A percentile compares a stretch with the other conserved stretches of the same genome.
Conservation (phyloP, 1,139 yeast genomes). For the Suhomyces anneliseae region DNA sequence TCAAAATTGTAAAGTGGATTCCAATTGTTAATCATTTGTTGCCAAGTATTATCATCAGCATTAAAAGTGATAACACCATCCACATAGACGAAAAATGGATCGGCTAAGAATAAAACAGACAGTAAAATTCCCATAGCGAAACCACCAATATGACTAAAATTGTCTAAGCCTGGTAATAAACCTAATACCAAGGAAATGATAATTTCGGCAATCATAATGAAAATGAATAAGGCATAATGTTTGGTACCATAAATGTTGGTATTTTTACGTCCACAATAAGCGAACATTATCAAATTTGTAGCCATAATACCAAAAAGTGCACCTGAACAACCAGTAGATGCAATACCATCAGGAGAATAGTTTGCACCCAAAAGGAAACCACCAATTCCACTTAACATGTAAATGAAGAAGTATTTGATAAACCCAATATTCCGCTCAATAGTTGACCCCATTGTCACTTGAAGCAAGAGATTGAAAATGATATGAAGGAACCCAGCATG, state of each 20-base stretch:
- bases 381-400: constrained; percentile 61
- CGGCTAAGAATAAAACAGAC: constrained; percentile 55
- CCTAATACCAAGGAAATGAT: constrained; percentile 65
- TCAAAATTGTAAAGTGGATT: constrained; percentile 37
- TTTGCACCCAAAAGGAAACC: constrained; percentile 74
- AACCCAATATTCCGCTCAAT: constrained; percentile 63
- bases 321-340: constrained; percentile 78
- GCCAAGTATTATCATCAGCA: constrained; percentile 36
- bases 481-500: constrained; percentile 78
- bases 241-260: constrained; percentile 45
- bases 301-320: constrained; percentile 72
- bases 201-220: constrained; percentile 56
- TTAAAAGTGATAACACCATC: constrained; percentile 44
- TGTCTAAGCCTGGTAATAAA: constrained; percentile 71
- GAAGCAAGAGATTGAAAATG: constrained; percentile 61
- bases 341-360: constrained; percentile 67
- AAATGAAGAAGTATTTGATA: constrained; percentile 55
- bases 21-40: constrained; percentile 47
- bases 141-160: constrained; percentile 78
- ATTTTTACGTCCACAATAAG: constrained; percentile 54
- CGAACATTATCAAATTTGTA: constrained; percentile 55
- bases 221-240: constrained; percentile 45
- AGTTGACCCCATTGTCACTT: constrained; percentile 60
- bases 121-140: constrained; percentile 61
- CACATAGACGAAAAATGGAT: constrained; percentile 53